Evolutionary conservation across 306 rosid genomes (phyloP).

Genomic region (Herpetospermum pedunculosum): DNA sequence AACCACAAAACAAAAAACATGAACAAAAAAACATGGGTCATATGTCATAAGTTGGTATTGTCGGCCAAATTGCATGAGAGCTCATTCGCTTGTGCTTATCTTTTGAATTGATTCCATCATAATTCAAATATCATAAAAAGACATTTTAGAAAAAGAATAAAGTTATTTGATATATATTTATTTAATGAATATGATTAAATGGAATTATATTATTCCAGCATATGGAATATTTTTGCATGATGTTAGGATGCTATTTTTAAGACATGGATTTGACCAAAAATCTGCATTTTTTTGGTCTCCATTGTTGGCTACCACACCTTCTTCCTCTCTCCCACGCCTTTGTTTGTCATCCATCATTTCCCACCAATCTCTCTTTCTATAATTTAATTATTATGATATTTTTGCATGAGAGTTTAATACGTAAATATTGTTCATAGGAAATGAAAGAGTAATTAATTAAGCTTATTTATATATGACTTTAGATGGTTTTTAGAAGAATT

Average conservation of each 20-base stretch:
- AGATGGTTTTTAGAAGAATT: background rate
- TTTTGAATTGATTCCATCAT: background rate
- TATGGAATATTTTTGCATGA: background rate
- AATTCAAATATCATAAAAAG: background rate
- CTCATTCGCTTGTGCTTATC: background rate
- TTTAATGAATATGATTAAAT: background rate
- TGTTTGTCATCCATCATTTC: background rate
- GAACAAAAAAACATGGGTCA: background rate
- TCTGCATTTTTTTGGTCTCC: background rate
- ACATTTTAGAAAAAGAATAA: background rate
- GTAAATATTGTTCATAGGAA: background rate
- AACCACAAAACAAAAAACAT: background rate
- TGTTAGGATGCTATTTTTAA: background rate
- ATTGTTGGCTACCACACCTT: background rate
- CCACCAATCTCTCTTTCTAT: background rate
- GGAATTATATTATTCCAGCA: background rate
- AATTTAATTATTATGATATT: background rate
- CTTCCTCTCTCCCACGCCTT: constrained; percentile 9
- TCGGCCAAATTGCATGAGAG: constrained; percentile 2
- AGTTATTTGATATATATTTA: background rate
- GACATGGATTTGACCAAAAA: constrained; percentile 1
- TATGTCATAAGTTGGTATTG: background rate
- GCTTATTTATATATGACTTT: background rate
- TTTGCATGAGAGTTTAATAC: background rate
- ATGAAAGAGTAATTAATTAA: background rate